Conservation (phyloP, 441 rosid genomes). For the Lepidium campestre region DNA sequence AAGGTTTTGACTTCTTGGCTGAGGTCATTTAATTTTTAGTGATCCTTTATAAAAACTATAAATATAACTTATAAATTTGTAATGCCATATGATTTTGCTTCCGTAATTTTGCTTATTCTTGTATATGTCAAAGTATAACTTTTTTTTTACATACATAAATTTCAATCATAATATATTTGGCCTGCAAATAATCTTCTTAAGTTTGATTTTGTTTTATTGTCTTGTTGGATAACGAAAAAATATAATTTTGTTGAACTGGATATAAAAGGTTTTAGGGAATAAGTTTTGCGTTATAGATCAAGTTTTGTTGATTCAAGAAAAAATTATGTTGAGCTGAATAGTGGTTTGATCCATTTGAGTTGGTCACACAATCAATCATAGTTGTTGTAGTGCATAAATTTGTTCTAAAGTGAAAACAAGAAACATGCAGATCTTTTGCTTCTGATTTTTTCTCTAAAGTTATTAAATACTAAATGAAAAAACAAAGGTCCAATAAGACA, state of each 20-base stretch:
- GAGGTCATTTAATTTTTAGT: background rate
- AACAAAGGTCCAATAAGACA: background rate
- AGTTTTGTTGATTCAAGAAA: too few relatives aligned
- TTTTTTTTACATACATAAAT: background rate
- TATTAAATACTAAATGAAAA: background rate
- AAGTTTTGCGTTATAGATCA: too few relatives aligned
- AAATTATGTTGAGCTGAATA: too few relatives aligned
- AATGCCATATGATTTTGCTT: conserved; percentile 1
- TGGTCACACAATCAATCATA: background rate
- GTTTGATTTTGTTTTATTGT: background rate
- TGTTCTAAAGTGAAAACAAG: background rate
- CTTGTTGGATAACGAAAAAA: background rate
- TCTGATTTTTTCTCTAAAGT: background rate
- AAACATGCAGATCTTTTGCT: background rate
- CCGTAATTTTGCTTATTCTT: conserved; percentile 1
- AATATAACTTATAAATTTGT: background rate
- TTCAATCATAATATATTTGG: background rate
- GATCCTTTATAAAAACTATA: background rate
- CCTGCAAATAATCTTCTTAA: too few relatives aligned
- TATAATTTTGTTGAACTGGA: background rate
- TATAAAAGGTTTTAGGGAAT: too few relatives aligned
- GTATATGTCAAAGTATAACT: conserved; percentile 5
- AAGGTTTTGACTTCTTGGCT: background rate
- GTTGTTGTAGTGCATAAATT: background rate
- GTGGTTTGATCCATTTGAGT: background rate